Conservation (phyloP, 1,139 yeast genomes). For the Suhomyces yuchorum region DNA sequence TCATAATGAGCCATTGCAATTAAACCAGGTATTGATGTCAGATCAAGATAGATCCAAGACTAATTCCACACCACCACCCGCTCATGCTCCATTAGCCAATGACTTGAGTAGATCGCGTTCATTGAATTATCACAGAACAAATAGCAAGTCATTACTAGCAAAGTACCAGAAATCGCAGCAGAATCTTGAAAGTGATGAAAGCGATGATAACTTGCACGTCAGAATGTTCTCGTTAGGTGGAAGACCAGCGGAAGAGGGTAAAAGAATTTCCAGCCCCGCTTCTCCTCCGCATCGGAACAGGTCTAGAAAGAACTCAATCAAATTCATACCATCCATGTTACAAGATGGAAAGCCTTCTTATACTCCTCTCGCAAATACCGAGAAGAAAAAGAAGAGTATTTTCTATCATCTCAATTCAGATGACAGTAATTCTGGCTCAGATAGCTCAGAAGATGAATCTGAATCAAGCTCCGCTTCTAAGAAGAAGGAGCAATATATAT, state of each 20-base stretch:
- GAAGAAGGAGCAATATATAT: constrained; percentile 27
- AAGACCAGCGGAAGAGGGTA: constrained; percentile 9
- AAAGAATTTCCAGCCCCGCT: neutral
- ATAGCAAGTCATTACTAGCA: constrained; percentile 29
- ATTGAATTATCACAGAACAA: constrained; percentile 29
- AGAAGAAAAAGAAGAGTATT: constrained; percentile 25
- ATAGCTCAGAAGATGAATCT: constrained; percentile 14
- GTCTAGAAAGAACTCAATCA: constrained; percentile 33
- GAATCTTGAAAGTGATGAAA: constrained; percentile 19
- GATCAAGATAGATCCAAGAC: constrained; percentile 1
- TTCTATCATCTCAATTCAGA: constrained; percentile 38
- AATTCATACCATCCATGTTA: constrained; percentile 34
- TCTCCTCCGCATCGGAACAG: constrained; percentile 18
- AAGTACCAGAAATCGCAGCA: constrained; percentile 28
- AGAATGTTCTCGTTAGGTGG: constrained; percentile 27
- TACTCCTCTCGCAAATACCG: neutral
- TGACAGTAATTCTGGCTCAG: constrained; percentile 23
- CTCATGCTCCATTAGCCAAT: constrained; percentile 18
- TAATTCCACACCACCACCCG: constrained; percentile 17
- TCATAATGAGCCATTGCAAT: constrained; percentile 17
- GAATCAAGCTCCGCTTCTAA: constrained; percentile 9
- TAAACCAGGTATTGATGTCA: constrained; percentile 8
- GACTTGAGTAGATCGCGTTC: constrained; percentile 33
- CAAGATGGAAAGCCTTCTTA: neutral
- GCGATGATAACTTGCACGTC: constrained; percentile 18